Evolutionary conservation across 257 asterid species (phyloP).

Genomic region (Eustoma russellianum): DNA sequence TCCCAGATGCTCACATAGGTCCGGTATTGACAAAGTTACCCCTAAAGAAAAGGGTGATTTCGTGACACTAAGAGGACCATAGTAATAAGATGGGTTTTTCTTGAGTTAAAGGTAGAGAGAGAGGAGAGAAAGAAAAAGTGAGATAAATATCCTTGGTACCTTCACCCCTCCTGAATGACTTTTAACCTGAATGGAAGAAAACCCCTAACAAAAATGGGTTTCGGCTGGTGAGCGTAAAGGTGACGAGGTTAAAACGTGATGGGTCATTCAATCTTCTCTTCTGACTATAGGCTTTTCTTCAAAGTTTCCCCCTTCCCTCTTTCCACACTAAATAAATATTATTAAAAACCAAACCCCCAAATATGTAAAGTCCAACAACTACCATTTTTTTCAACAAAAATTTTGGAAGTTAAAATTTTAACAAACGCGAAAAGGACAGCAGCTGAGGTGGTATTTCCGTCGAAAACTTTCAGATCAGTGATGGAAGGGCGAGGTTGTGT

Average conservation of each 20-base stretch:
- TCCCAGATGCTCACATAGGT: background rate
- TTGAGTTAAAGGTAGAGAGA: too few species aligned
- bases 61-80: constrained; percentile 18
- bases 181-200: too few species aligned
- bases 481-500: constrained; percentile 8
- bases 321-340: background rate
- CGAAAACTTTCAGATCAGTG: constrained; percentile 15
- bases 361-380: background rate
- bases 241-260: constrained; percentile 29
- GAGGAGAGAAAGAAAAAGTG: too few species aligned
- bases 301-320: constrained; percentile 19
- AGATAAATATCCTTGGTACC: too few species aligned
- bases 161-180: too few species aligned
- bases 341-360: background rate
- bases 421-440: background rate
- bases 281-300: constrained; percentile 42
- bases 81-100: constrained; percentile 14
- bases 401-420: too few species aligned
- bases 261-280: constrained; percentile 27
- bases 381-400: background rate
- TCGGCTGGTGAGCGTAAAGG: constrained; percentile 26
- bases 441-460: background rate
- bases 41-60: constrained; percentile 15
- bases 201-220: too few species aligned
- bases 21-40: constrained; percentile 18